phyloP scores from a whole-genome alignment of 495 filamentous ascomycete species.

The Ramalina intermedia region DNA sequence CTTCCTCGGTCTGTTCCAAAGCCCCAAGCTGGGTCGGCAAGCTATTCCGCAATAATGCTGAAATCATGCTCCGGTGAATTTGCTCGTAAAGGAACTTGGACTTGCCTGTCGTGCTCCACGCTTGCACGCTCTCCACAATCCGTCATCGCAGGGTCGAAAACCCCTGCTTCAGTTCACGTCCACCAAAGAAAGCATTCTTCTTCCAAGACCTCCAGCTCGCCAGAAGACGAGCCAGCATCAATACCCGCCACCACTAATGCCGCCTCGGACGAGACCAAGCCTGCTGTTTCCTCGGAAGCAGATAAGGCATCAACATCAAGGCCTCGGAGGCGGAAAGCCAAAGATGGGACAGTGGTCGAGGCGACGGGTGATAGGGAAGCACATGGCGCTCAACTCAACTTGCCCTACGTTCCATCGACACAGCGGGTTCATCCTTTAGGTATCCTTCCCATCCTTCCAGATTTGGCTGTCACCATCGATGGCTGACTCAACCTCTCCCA shows the following conservation, averaged over 20 bases:
- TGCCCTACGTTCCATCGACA: conserved; percentile 76
- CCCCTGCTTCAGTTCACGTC: conserved; percentile 21
- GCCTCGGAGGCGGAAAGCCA: conserved; percentile 9
- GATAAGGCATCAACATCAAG: conserved; percentile 3
- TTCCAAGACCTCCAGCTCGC: conserved; percentile 28
- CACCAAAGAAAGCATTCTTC: conserved; percentile 42
- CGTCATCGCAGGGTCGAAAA: conserved; percentile 21
- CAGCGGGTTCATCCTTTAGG: conserved; percentile 62
- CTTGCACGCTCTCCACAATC: conserved; percentile 15
- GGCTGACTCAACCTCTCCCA: conserved; percentile 6
- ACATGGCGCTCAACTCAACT: conserved; percentile 25
- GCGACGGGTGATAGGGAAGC: conserved; percentile 1
- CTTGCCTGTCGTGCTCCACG: conserved; percentile 25
- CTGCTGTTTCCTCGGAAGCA: not conserved
- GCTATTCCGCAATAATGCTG: conserved; percentile 23
- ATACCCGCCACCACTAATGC: conserved; percentile 8
- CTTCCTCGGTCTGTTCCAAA: not conserved
- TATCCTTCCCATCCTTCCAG: conserved; percentile 22
- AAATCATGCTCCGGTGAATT: conserved; percentile 35
- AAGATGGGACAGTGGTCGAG: not conserved
- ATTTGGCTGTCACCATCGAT: conserved; percentile 7
- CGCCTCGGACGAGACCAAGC: conserved; percentile 3
- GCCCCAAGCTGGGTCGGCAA: not conserved
- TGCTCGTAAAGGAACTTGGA: conserved; percentile 28
- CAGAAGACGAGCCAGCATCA: conserved; percentile 17